Evolutionary conservation across 257 asterid species (phyloP).

Genomic region (Nicotiana knightiana): DNA sequence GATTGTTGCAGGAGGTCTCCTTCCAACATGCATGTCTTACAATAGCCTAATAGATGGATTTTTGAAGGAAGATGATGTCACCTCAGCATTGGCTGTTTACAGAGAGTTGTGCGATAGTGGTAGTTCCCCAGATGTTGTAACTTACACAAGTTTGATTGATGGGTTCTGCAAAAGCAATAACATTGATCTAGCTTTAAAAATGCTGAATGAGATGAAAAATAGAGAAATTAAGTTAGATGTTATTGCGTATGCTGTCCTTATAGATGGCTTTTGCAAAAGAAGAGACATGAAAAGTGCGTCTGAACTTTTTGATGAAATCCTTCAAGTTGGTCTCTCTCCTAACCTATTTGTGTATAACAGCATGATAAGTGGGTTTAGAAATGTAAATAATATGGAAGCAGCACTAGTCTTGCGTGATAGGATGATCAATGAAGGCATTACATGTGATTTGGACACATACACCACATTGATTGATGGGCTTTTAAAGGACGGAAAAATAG

Average conservation of each 20-base stretch:
- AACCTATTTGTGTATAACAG: conserved; percentile 58
- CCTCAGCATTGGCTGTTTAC: conserved; percentile 53
- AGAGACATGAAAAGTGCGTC: conserved; percentile 58
- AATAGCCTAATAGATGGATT: conserved; percentile 71
- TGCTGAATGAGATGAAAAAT: conserved; percentile 52
- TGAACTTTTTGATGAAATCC: conserved; percentile 56
- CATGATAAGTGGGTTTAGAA: conserved; percentile 71
- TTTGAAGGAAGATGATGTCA: conserved; percentile 48
- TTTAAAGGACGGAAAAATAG: conserved; percentile 49
- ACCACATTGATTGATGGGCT: conserved; percentile 77
- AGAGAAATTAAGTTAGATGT: conserved; percentile 63
- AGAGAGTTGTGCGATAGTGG: conserved; percentile 49
- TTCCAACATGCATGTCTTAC: conserved; percentile 53
- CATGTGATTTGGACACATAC: conserved; percentile 62
- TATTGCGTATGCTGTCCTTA: conserved; percentile 52
- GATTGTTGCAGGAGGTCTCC: conserved; percentile 40
- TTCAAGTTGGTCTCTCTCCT: conserved; percentile 61
- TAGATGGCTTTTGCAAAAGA: conserved; percentile 72
- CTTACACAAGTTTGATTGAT: conserved; percentile 62
- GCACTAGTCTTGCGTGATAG: conserved; percentile 43
- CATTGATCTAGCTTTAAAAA: conserved; percentile 41
- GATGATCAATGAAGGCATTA: conserved; percentile 54
- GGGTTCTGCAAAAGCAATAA: conserved; percentile 54
- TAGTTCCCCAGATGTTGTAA: conserved; percentile 48
- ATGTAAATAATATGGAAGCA: conserved; percentile 45